These are phyloP conservation scores for Ophiostoma sp. DNA, from an alignment of 2,329 filamentous ascomycete genomes.

Conservation along the genomic window DNA sequence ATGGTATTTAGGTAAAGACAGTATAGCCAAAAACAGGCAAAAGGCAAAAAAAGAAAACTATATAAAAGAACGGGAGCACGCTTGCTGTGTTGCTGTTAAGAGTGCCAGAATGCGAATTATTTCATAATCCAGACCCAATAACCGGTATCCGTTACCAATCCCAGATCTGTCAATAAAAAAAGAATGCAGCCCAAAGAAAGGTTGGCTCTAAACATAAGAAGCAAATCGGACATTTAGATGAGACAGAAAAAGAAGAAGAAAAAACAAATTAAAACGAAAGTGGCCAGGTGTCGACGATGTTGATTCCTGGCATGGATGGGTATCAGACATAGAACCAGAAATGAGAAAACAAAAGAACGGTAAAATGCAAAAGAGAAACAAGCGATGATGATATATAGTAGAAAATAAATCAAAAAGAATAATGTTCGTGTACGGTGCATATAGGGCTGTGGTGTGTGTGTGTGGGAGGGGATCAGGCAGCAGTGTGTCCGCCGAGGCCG, in stretches of 20 bases:
- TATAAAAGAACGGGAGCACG: not conserved
- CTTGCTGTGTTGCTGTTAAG: constrained; percentile 3
- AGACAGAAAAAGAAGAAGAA: not conserved
- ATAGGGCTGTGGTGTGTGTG: not conserved
- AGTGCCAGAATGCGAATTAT: not conserved
- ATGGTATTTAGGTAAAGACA: not conserved
- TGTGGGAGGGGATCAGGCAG: not conserved
- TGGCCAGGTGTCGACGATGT: not conserved
- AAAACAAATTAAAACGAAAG: constrained; percentile 1
- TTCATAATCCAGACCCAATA: not conserved
- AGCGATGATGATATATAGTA: not conserved
- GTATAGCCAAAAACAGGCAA: not conserved
- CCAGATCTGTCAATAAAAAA: not conserved
- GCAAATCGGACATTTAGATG: not conserved
- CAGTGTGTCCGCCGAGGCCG: constrained; percentile 42
- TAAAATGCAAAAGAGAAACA: not conserved
- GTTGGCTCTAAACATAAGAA: not conserved
- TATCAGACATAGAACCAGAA: constrained; percentile 21
- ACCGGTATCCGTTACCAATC: not conserved
- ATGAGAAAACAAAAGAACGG: not conserved
- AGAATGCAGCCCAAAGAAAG: not conserved
- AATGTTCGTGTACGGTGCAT: not conserved
- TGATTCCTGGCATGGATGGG: constrained; percentile 22
- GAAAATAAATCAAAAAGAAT: not conserved
- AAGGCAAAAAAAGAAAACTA: not conserved